Evolutionary conservation across 2,329 filamentous ascomycete genomes (phyloP).

Genomic region (Microthyrium microscopicum): DNA sequence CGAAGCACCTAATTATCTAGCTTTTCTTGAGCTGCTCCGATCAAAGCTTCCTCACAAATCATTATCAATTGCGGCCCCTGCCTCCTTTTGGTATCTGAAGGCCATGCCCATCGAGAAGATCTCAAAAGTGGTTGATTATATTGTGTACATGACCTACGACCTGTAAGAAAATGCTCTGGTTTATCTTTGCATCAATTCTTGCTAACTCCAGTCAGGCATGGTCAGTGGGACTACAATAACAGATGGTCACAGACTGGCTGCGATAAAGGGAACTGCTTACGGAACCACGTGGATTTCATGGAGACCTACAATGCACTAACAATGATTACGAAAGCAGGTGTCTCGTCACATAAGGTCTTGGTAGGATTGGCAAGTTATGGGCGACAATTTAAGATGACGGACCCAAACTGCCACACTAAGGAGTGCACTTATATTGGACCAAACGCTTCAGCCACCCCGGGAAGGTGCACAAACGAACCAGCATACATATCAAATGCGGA

Average conservation of each 20-base stretch:
- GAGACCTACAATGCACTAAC: constrained; percentile 13
- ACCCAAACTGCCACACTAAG: constrained; percentile 12
- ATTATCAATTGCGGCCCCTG: constrained; percentile 15
- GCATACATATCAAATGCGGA: constrained; percentile 21
- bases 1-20: too few species aligned
- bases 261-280: constrained; percentile 13
- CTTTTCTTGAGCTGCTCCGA: constrained; percentile 16
- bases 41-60: constrained; percentile 8
- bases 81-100: constrained; percentile 18
- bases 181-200: too few species aligned
- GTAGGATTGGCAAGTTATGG: constrained; percentile 22
- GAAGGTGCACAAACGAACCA: constrained; percentile 17
- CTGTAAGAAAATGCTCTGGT: too few species aligned
- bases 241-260: constrained; percentile 16
- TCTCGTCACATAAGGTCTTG: constrained; percentile 17
- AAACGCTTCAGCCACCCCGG: constrained; percentile 14
- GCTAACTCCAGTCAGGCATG: constrained; percentile 13
- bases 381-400: constrained; percentile 18
- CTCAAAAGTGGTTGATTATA: constrained; percentile 13
- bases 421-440: constrained; percentile 15
- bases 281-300: constrained; percentile 12
- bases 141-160: constrained; percentile 19
- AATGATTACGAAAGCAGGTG: constrained; percentile 22
- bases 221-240: constrained; percentile 25
- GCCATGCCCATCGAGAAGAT: constrained; percentile 14